These are phyloP conservation scores for Kwoniella sp. DNA, from an alignment of 768 basidiomycete species.

Conservation along the genomic window DNA sequence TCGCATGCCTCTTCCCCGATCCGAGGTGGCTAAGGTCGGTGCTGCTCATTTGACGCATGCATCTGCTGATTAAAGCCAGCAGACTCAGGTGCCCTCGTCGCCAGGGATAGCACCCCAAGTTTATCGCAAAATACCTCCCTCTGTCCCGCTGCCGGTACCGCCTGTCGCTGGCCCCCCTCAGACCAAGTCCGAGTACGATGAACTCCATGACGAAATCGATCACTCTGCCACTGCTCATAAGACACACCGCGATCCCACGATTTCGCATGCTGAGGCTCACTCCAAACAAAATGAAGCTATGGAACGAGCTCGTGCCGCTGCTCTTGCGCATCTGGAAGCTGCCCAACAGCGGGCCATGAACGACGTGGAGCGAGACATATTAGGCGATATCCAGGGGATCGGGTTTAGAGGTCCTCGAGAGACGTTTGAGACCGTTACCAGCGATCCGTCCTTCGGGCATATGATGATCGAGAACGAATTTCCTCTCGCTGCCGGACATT, in stretches of 20 bases:
- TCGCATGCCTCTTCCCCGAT: constrained; percentile 6
- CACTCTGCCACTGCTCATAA: constrained; percentile 25
- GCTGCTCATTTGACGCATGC: too few species aligned
- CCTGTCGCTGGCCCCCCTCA: too few species aligned
- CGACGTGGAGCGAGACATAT: constrained; percentile 10
- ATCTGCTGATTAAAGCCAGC: too few species aligned
- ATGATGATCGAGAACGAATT: constrained; percentile 30
- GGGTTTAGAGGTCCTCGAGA: constrained; percentile 26
- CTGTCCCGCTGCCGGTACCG: too few species aligned
- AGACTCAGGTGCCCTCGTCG: constrained; percentile 8
- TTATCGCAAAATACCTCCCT: constrained; percentile 6
- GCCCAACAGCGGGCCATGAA: constrained; percentile 8
- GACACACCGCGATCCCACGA: constrained; percentile 37
- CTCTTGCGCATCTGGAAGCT: constrained; percentile 33
- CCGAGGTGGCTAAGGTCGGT: too few species aligned
- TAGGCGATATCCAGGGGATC: neutral
- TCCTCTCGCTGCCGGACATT: constrained; percentile 18
- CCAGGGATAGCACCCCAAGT: constrained; percentile 3
- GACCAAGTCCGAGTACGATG: constrained; percentile 20
- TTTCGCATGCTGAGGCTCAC: constrained; percentile 30
- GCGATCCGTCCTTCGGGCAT: constrained; percentile 47
- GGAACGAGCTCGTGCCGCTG: constrained; percentile 26
- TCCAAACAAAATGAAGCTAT: constrained; percentile 33
- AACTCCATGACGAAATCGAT: neutral
- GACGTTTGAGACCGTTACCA: constrained; percentile 40